These are phyloP conservation scores for Pythium coloratum DNA, from an alignment of 352 stramenopile species.

Conservation along the genomic window DNA sequence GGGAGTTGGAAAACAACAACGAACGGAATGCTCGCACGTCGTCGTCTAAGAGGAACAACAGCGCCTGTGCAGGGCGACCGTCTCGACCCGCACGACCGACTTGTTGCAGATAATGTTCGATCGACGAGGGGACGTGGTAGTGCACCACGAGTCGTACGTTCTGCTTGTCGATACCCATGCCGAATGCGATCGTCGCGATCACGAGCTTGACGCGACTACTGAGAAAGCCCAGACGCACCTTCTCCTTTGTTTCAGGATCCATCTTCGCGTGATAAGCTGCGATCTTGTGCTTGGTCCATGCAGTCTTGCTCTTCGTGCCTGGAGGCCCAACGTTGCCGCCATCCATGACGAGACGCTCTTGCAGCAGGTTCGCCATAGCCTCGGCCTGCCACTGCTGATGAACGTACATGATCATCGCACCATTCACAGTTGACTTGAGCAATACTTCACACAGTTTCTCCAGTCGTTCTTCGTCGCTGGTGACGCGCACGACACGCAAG, in stretches of 20 bases:
- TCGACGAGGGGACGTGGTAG: conserved; percentile 94
- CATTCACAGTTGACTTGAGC: conserved; percentile 29
- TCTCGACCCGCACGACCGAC: conserved; percentile 95
- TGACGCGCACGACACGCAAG: conserved; percentile 52
- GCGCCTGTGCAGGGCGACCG: conserved; percentile 71
- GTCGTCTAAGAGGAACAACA: conserved; percentile 66
- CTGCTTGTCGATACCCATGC: conserved; percentile 98
- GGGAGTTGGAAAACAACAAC: conserved; percentile 66
- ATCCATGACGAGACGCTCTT: conserved; percentile 46
- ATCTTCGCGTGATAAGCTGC: conserved; percentile 94
- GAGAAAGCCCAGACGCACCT: conserved; percentile 85
- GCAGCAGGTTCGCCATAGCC: conserved; percentile 61
- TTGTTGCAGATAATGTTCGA: conserved; percentile 99
- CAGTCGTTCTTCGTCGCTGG: conserved; percentile 61
- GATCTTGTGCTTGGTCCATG: conserved; percentile 41
- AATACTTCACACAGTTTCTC: conserved; percentile 39
- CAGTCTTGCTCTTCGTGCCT: conserved; percentile 17
- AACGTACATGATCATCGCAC: conserved; percentile 81
- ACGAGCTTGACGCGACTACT: conserved; percentile 87
- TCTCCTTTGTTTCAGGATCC: conserved; percentile 73
- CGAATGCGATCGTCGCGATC: conserved; percentile 97
- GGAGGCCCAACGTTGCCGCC: conserved; percentile 25
- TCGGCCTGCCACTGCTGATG: conserved; percentile 79
- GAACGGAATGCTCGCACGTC: conserved; percentile 74
- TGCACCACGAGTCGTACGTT: conserved; percentile 98